Percentiles rank a stretch among this genome's conserved stretches.
phyloP scores from a whole-genome alignment of 1,139 yeast species.

The Geotrichum candidum region DNA sequence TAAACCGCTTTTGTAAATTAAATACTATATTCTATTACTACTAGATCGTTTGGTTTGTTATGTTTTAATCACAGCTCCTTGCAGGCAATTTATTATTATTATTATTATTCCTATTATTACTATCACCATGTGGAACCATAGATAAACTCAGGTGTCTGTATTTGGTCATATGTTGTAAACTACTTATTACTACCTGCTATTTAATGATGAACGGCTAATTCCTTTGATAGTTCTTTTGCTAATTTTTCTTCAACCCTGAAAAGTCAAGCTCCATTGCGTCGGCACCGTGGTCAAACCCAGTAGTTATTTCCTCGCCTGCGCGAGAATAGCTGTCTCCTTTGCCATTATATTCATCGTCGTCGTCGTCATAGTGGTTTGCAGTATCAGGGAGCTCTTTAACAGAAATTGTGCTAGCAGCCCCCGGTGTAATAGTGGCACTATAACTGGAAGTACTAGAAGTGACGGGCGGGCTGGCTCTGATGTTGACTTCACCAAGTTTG shows the following conservation, averaged over 20 bases:
- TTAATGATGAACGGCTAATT: too few species aligned
- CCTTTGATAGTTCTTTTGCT: not conserved
- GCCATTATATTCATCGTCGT: not conserved
- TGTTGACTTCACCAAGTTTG: not conserved
- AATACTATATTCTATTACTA: not conserved
- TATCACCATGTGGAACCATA: not conserved
- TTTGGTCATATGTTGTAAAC: too few species aligned
- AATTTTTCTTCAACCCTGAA: not conserved
- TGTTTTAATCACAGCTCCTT: too few species aligned
- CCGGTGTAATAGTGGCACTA: not conserved
- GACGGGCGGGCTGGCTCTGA: not conserved
- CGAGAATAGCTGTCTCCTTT: not conserved
- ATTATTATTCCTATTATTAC: not conserved
- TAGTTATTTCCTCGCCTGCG: slow-evolving; percentile 1
- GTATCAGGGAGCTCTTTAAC: not conserved
- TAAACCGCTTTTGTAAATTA: slow-evolving; percentile 9
- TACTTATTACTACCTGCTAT: too few species aligned
- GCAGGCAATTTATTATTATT: not conserved
- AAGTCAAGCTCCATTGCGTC: slow-evolving; percentile 15
- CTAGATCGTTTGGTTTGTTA: not conserved
- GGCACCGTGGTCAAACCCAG: slow-evolving; percentile 2
- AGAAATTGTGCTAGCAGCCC: not conserved
- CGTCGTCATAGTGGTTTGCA: not conserved
- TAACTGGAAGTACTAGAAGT: not conserved
- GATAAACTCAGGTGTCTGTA: too few species aligned